Evolutionary conservation across 192 early-diverging fungal genomes (phyloP).

Genomic region (Anaeromyces robustus): DNA sequence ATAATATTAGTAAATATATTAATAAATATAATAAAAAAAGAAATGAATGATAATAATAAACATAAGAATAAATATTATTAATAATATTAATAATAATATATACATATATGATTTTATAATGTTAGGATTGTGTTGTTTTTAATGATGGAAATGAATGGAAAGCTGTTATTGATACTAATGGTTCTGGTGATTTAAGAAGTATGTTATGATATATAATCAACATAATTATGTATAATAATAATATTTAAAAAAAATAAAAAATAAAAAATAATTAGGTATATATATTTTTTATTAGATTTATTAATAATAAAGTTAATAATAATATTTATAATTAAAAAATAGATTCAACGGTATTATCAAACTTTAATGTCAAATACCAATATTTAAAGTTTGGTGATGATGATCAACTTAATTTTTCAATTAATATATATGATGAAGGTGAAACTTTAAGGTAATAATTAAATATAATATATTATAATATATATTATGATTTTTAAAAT

Average conservation of each 20-base stretch:
- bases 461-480: constrained; percentile 1
- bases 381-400: constrained; percentile 59
- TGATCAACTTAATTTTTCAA: constrained; percentile 69
- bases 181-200: constrained; percentile 56
- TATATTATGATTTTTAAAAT: neutral
- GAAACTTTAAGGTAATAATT: constrained; percentile 31
- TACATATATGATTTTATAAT: constrained; percentile 3
- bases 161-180: constrained; percentile 60
- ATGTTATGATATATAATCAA: neutral
- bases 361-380: constrained; percentile 55
- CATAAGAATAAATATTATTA: too few species aligned
- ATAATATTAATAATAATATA: neutral
- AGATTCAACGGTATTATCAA: constrained; percentile 29
- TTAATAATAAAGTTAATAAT: too few species aligned
- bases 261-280: too few species aligned
- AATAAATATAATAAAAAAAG: too few species aligned
- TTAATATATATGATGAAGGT: constrained; percentile 86
- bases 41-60: too few species aligned
- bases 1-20: neutral
- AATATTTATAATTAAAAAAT: neutral
- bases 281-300: too few species aligned
- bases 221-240: too few species aligned
- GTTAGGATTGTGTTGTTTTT: constrained; percentile 69
- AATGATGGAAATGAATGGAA: constrained; percentile 81
- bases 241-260: too few species aligned